Evolutionary conservation across 2,329 filamentous ascomycete species (phyloP).

Genomic region (Diaporthe nobilis): DNA sequence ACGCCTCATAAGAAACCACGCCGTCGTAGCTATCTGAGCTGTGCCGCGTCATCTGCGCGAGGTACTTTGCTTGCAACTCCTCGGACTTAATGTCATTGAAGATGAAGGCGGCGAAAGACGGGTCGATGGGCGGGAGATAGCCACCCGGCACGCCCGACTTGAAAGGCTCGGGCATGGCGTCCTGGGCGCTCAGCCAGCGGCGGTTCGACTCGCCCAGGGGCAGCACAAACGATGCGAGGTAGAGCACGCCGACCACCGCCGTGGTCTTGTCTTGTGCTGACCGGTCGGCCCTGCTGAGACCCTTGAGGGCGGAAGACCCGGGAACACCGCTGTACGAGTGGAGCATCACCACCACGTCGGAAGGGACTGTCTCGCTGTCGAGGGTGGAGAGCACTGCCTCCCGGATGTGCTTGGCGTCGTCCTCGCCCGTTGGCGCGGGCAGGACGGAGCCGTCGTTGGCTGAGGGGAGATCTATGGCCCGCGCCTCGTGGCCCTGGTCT

Average conservation of each 20-base stretch:
- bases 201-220: constrained; percentile 37
- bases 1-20: constrained; percentile 41
- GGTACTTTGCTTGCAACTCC: background rate
- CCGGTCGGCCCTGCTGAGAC: constrained; percentile 46
- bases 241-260: constrained; percentile 50
- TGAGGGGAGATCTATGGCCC: constrained; percentile 36
- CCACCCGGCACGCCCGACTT: constrained; percentile 36
- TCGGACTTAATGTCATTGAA: constrained; percentile 36
- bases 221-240: constrained; percentile 44
- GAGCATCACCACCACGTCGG: constrained; percentile 48
- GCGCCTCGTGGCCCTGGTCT: constrained; percentile 31
- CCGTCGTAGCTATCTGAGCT: constrained; percentile 43
- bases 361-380: constrained; percentile 44
- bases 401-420: constrained; percentile 42
- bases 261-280: constrained; percentile 46
- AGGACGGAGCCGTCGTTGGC: constrained; percentile 41
- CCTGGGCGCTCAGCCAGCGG: constrained; percentile 9
- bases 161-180: constrained; percentile 22
- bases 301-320: constrained; percentile 49
- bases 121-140: constrained; percentile 35
- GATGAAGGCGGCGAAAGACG: constrained; percentile 1
- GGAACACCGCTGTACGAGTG: constrained; percentile 54
- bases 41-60: constrained; percentile 38
- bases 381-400: constrained; percentile 34
- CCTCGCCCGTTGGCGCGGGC: constrained; percentile 40